Evolutionary conservation across 192 early-diverging fungal species (phyloP), one percentile per base, ranked within the genome.

Genomic region (Rhizophagus clarus): DNA sequence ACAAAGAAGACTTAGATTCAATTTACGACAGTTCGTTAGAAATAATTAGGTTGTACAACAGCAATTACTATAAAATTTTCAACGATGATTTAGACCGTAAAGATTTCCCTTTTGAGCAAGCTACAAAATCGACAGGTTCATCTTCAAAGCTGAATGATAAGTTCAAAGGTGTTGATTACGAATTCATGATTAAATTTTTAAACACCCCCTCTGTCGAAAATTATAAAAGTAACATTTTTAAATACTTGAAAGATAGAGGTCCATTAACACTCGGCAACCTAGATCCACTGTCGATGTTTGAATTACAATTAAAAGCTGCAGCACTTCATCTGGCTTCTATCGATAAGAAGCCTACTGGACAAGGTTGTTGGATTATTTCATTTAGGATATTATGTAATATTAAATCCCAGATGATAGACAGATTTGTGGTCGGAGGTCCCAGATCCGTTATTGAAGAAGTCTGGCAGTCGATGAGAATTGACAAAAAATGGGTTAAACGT

Each of bases 371-470:
- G 77, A 28, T 32, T 9, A 26, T 79, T 5, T 56, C 77, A 24
- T 71, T 79, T 61, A 17, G 77, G 3, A 42, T 12, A 0, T 12
- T 79, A 24, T 79, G 77, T 26, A 71, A 71, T 10, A 37, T 79
- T 1, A 79, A 79, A 56, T 42, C 76, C 20, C 34, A 11, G 6
- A 76, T 76, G 61, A 7, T 76, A 26, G 74, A 76, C 1, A 12
- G 24, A 15, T 61, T 10, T 26, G 24, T 37, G 4, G 8, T 63
- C 2, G 74, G 74, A 3, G 74, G 74, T 11, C 60, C 74, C 2
- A 76, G 74, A 42, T 1, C 8, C 0, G 10, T 76, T 3, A 37
- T 34, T 22, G 56, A 63, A 1, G 61, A 61, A 29, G 61, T 76
- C 3, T 56, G 51, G 51, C 51, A 56, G 17, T 20, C 51, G 6